Base-by-base conservation (phyloP, 768 basidiomycete genomes). In the Hebeloma cylindrosporum region DNA sequence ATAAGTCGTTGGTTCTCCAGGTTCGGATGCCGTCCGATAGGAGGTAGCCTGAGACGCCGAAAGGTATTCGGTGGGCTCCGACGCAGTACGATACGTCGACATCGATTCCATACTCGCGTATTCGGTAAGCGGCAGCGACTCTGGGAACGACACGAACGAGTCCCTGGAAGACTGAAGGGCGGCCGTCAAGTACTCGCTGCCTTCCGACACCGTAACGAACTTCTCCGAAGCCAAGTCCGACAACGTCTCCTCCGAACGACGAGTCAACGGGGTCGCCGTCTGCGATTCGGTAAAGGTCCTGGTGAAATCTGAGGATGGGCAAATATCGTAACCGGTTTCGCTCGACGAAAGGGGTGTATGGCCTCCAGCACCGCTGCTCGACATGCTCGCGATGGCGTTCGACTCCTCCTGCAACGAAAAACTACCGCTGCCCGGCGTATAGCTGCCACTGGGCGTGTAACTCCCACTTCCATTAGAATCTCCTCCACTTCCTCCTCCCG, bases 251-350 rank as follows among this genome's bases (percentile, higher is more conserved):
- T n/a, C 63, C 13, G 62, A 45, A 63, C 57, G 8, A 67, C 60
- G 13, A 65, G 65, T 41, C 60, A 59, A 58, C 5, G 69, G 67
- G 1, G 71, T 64, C n/a, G 65, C 59, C 0, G 67, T 61, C 21
- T 58, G 62, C 18, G 56, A 64, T 14, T 57, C 58, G 14, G 51
- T 57, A 29, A 59, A 53, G 4, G 66, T 69, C 8, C 69, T 69
- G 11, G 71, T 73, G 18, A 78, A 56, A 50, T 79, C 77, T 5
- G 77, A 79, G 7, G 77, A 77, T 1, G 62, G 64, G 51, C 77
- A 80, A 11, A 80, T 60, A 51, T 80, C 75, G 51, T 78, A 78
- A 10, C 77, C 77, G 16, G 73, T 77, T 55, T 77, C 73, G 52
- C 69, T 70, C 11, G 71, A 72, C 13, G 68, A 65, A 13, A 62